Conservation (phyloP, 306 rosid genomes). For the Luffa aegyptiaca region DNA sequence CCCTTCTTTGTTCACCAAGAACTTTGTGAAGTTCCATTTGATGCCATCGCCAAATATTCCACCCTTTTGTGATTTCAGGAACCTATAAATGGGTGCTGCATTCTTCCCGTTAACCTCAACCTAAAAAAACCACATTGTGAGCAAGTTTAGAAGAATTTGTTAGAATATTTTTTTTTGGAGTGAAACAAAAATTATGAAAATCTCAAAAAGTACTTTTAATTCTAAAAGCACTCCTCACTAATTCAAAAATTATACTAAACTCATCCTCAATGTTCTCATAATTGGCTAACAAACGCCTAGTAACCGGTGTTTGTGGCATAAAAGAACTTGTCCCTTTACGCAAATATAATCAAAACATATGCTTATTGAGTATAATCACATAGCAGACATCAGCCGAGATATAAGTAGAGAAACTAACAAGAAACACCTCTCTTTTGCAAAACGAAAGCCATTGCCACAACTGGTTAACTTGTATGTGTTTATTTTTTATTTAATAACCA, state of each 20-base stretch:
- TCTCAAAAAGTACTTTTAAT: not conserved
- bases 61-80: conserved; percentile 53
- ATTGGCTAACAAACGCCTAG: not conserved
- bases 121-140: conserved; percentile 17
- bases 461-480: not conserved
- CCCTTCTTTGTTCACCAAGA: conserved; percentile 73
- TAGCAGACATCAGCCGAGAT: not conserved
- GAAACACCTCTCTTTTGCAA: not conserved
- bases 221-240: not conserved
- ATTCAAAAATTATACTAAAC: not conserved
- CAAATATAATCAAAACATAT: not conserved
- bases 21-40: conserved; percentile 96
- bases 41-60: conserved; percentile 78
- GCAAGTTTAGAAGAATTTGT: not conserved
- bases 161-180: not conserved
- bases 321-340: not conserved
- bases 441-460: not conserved
- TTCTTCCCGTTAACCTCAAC: conserved; percentile 79
- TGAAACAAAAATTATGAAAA: not conserved
- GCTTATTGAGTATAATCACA: not conserved
- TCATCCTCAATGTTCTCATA: not conserved
- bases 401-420: not conserved
- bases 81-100: conserved; percentile 58
- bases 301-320: not conserved
- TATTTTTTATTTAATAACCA: not conserved